phyloP scores from a whole-genome alignment of 768 basidiomycete species.

The Suillus tomentosus region DNA sequence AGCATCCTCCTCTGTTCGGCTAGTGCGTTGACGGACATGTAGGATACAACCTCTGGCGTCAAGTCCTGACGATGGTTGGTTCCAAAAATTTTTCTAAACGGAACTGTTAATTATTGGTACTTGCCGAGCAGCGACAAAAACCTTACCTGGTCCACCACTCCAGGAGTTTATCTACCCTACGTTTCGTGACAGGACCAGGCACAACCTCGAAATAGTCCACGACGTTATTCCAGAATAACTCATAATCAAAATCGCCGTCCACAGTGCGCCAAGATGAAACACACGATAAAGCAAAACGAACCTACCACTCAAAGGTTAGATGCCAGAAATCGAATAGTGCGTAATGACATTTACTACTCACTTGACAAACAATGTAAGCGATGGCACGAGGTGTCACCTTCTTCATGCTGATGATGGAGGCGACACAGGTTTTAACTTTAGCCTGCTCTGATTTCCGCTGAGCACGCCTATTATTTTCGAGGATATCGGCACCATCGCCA shows the following conservation, averaged over 20 bases:
- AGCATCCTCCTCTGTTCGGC: neutral
- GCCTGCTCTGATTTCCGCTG: neutral
- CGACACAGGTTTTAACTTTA: slow-evolving; percentile 3
- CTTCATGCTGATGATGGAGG: neutral
- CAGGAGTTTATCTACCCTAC: slow-evolving; percentile 6
- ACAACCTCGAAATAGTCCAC: slow-evolving; percentile 19
- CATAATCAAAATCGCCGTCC: slow-evolving; percentile 15
- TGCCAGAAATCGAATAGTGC: no score
- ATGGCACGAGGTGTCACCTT: slow-evolving; percentile 18
- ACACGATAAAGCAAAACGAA: slow-evolving; percentile 20
- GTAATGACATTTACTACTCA: neutral
- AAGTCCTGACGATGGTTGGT: neutral
- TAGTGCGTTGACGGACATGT: neutral
- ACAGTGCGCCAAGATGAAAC: slow-evolving; percentile 9
- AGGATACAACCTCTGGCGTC: neutral
- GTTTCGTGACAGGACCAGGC: neutral
- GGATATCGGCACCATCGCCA: slow-evolving; percentile 6
- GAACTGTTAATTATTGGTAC: neutral
- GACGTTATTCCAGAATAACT: slow-evolving; percentile 19
- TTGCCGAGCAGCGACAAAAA: neutral
- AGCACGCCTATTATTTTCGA: neutral
- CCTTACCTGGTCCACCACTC: slow-evolving; percentile 17
- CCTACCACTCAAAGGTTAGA: slow-evolving; percentile 2
- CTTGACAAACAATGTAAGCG: slow-evolving; percentile 30
- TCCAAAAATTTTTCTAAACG: neutral